Conservation (phyloP, 31 red algal species). For the Odonthalia washingtoniensis region DNA sequence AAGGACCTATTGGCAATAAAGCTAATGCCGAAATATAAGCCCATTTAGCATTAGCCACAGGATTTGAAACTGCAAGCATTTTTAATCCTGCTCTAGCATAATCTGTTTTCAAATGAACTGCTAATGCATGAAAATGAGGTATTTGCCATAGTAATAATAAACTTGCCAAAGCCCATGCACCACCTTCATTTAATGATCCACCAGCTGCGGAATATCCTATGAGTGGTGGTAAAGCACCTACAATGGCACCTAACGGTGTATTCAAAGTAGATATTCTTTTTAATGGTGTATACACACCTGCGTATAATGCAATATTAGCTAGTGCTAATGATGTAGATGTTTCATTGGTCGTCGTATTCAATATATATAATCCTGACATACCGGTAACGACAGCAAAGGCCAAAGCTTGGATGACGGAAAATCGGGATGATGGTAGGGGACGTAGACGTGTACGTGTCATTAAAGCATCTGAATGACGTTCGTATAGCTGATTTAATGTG, state of each 20-base stretch:
- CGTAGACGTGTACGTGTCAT: slow-evolving; percentile 89
- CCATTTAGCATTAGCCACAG: slow-evolving; percentile 51
- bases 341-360: slow-evolving; percentile 51
- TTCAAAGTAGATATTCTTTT: slow-evolving; percentile 83
- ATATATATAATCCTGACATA: slow-evolving; percentile 46
- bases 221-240: slow-evolving; percentile 96
- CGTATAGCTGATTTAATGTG: slow-evolving; percentile 93
- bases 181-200: slow-evolving; percentile 46
- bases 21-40: slow-evolving; percentile 12
- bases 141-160: slow-evolving; percentile 97
- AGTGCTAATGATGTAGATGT: slow-evolving; percentile 70
- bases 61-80: slow-evolving; percentile 86
- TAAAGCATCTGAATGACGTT: slow-evolving; percentile 72
- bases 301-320: slow-evolving; percentile 87
- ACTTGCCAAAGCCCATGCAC: slow-evolving; percentile 58
- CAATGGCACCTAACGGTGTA: slow-evolving; percentile 93
- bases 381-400: slow-evolving; percentile 58
- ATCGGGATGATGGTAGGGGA: slow-evolving; percentile 78
- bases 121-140: slow-evolving; percentile 97
- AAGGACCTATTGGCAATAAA: slow-evolving; percentile 59
- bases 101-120: slow-evolving; percentile 70
- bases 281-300: slow-evolving; percentile 88
- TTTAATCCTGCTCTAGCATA: slow-evolving; percentile 80
- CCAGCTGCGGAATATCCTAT: slow-evolving; percentile 91
- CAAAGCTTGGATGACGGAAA: slow-evolving; percentile 59